Evolutionary conservation across 768 basidiomycete species (phyloP).

Genomic region (Leccinum sublutescens): DNA sequence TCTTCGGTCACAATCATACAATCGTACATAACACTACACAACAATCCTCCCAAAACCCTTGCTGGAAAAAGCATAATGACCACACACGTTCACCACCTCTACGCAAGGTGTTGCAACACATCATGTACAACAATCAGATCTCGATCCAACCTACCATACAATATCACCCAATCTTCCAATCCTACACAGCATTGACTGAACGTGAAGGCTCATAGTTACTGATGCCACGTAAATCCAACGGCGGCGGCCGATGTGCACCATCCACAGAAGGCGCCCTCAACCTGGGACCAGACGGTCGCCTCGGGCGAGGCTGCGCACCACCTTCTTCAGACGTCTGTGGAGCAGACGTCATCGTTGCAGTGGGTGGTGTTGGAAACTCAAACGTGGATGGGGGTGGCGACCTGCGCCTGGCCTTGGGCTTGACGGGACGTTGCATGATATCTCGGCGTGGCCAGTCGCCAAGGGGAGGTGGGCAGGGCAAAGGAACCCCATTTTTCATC

Average conservation of each 20-base stretch:
- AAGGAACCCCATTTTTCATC: slow-evolving; percentile 10
- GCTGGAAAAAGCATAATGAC: not conserved
- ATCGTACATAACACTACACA: not conserved
- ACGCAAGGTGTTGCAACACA: slow-evolving; percentile 17
- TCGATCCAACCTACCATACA: not conserved
- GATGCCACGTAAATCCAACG: slow-evolving; percentile 19
- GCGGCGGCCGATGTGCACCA: slow-evolving; percentile 15
- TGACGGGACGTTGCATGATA: slow-evolving; percentile 27
- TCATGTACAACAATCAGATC: slow-evolving; percentile 5
- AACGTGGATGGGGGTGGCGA: slow-evolving; percentile 18
- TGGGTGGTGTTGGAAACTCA: slow-evolving; percentile 22
- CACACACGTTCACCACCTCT: not conserved
- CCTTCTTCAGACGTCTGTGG: slow-evolving; percentile 7
- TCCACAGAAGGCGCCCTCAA: slow-evolving; percentile 21
- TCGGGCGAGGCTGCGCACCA: slow-evolving; percentile 22
- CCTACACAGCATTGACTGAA: not conserved
- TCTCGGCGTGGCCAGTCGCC: slow-evolving; percentile 56
- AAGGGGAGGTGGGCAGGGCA: slow-evolving; percentile 43
- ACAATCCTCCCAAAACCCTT: slow-evolving; percentile 22
- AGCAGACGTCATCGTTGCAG: not conserved
- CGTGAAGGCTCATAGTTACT: slow-evolving; percentile 7
- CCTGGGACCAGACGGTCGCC: slow-evolving; percentile 35
- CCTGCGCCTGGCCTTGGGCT: slow-evolving; percentile 7
- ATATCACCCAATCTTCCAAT: not conserved
- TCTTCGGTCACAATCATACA: not conserved